Percentiles rank a stretch among this genome's conserved stretches.
phyloP scores from a whole-genome alignment of 768 basidiomycete genomes.

The Pleurotus pulmonarius region DNA sequence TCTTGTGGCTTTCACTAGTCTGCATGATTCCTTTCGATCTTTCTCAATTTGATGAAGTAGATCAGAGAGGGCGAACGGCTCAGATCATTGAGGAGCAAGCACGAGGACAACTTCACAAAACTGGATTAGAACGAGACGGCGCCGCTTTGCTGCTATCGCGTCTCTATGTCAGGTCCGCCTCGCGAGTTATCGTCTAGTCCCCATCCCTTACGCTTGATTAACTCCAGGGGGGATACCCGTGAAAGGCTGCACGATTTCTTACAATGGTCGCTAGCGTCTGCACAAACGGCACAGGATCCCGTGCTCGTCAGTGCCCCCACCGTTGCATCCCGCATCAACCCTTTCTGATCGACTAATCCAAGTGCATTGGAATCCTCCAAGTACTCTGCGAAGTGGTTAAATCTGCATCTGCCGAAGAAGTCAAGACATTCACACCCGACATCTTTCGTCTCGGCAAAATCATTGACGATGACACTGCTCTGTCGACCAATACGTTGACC shows the following conservation, averaged over 20 bases:
- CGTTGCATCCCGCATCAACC: not conserved
- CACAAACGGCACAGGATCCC: slow-evolving; percentile 37
- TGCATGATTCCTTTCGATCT: slow-evolving; percentile 94
- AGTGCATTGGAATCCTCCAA: slow-evolving; percentile 70
- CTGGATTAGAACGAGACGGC: slow-evolving; percentile 84
- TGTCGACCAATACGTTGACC: slow-evolving; percentile 59
- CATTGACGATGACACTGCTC: slow-evolving; percentile 34
- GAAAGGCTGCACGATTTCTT: slow-evolving; percentile 50
- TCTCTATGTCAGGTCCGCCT: slow-evolving; percentile 72
- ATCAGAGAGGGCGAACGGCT: slow-evolving; percentile 51
- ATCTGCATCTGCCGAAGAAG: slow-evolving; percentile 51
- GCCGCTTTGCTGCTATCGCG: slow-evolving; percentile 79
- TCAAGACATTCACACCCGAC: slow-evolving; percentile 36
- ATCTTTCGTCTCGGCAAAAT: slow-evolving; percentile 42
- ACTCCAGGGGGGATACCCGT: slow-evolving; percentile 54
- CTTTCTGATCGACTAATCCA: not conserved
- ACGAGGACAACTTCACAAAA: slow-evolving; percentile 52
- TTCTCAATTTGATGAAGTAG: slow-evolving; percentile 72
- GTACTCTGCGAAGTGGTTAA: slow-evolving; percentile 70
- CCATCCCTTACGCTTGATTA: not conserved
- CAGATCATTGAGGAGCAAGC: slow-evolving; percentile 53
- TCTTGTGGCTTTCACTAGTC: slow-evolving; percentile 93
- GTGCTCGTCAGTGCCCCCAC: slow-evolving; percentile 41
- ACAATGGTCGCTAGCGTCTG: slow-evolving; percentile 34
- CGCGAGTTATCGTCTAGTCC: not conserved